Percentiles rank a stretch among this genome's conserved stretches.
phyloP scores from a whole-genome alignment of 129 eudicot species.

The Pittosporum tobira region DNA sequence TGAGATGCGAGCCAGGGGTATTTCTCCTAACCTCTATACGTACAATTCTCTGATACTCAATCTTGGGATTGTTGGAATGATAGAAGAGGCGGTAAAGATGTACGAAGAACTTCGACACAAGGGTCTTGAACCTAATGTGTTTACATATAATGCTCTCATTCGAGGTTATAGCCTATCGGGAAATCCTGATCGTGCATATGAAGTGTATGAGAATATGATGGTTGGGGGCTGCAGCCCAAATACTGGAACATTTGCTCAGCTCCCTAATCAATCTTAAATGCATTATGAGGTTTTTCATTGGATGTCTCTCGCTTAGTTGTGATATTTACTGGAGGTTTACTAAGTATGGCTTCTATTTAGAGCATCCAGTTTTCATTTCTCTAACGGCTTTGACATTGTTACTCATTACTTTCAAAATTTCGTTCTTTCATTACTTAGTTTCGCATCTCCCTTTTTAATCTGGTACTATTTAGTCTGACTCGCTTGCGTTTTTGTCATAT shows the following conservation, averaged over 20 bases:
- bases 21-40: conserved; percentile 69
- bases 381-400: neutral
- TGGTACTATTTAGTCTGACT: neutral
- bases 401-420: neutral
- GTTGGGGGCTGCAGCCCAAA: conserved; percentile 87
- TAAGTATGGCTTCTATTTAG: neutral
- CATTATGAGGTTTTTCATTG: conserved; percentile 2
- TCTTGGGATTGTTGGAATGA: conserved; percentile 69
- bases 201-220: conserved; percentile 88
- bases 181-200: conserved; percentile 63
- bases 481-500: neutral
- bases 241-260: conserved; percentile 79
- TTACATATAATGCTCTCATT: conserved; percentile 84
- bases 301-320: neutral
- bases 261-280: conserved; percentile 56
- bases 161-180: conserved; percentile 78
- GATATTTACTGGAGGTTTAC: conserved; percentile 4
- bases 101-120: conserved; percentile 51
- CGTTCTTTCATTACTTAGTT: neutral
- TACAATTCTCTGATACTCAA: conserved; percentile 67
- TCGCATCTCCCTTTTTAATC: neutral
- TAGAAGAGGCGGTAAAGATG: conserved; percentile 67
- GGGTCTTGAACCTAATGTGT: conserved; percentile 80
- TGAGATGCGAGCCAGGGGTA: conserved; percentile 63
- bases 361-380: neutral